Conservation (phyloP, 2,329 filamentous ascomycete genomes). For the Penicillium frequentans region DNA sequence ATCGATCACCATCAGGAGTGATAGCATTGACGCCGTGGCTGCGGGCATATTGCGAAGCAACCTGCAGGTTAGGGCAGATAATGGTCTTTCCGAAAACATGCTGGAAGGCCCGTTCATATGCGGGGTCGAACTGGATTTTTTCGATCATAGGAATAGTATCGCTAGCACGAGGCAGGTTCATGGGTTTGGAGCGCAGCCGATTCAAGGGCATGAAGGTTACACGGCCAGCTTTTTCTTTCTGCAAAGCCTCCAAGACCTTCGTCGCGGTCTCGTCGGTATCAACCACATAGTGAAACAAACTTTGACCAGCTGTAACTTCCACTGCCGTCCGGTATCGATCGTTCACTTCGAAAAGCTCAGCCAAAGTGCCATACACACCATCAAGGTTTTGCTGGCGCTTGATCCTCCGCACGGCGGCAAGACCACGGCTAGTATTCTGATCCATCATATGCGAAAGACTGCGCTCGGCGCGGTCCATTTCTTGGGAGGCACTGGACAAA, state of each 20-base stretch:
- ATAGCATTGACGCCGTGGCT: slow-evolving; percentile 91
- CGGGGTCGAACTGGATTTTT: slow-evolving; percentile 75
- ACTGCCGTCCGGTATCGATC: slow-evolving; percentile 85
- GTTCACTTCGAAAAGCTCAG: slow-evolving; percentile 84
- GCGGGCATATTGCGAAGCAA: slow-evolving; percentile 87
- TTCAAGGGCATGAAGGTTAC: slow-evolving; percentile 95
- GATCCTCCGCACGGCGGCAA: slow-evolving; percentile 82
- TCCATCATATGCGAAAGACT: slow-evolving; percentile 85
- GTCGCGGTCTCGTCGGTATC: slow-evolving; percentile 88
- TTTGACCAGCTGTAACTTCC: slow-evolving; percentile 88
- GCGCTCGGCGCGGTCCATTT: slow-evolving; percentile 75
- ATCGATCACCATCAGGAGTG: slow-evolving; percentile 90
- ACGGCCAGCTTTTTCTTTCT: slow-evolving; percentile 76
- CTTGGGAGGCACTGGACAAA: slow-evolving; percentile 71
- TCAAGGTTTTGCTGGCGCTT: slow-evolving; percentile 76
- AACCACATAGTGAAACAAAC: slow-evolving; percentile 93
- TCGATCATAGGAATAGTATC: slow-evolving; percentile 85
- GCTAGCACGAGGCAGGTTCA: slow-evolving; percentile 78
- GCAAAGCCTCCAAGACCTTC: slow-evolving; percentile 74
- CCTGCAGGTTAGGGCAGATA: slow-evolving; percentile 83
- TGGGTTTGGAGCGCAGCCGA: slow-evolving; percentile 67
- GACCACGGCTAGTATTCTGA: slow-evolving; percentile 77
- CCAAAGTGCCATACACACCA: slow-evolving; percentile 88
- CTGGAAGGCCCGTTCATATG: slow-evolving; percentile 81
- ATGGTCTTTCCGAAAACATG: slow-evolving; percentile 96